Conservation (phyloP, 2,329 filamentous ascomycete species). For the Septoria petroselini region DNA sequence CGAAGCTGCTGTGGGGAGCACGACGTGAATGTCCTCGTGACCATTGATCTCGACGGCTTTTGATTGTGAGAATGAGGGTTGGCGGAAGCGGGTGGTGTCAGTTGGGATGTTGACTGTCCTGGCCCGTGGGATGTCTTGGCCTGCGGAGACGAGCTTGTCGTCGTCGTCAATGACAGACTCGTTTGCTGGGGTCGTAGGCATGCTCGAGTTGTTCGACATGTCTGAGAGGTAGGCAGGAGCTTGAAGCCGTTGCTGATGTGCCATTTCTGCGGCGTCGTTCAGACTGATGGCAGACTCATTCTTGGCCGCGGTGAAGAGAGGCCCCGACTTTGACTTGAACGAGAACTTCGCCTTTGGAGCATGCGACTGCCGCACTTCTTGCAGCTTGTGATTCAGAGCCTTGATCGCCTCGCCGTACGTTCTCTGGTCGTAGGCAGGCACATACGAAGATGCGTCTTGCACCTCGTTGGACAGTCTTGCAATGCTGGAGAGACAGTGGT, state of each 20-base stretch:
- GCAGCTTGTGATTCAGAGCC: slow-evolving; percentile 72
- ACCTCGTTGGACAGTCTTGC: slow-evolving; percentile 78
- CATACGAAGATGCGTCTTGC: slow-evolving; percentile 74
- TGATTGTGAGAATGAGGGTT: slow-evolving; percentile 57
- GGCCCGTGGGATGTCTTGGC: slow-evolving; percentile 39
- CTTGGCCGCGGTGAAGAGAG: slow-evolving; percentile 35
- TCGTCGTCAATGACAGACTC: slow-evolving; percentile 22
- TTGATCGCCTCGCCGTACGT: slow-evolving; percentile 84
- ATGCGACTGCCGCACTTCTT: slow-evolving; percentile 63
- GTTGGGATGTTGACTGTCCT: slow-evolving; percentile 50
- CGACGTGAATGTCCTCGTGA: slow-evolving; percentile 69
- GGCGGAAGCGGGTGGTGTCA: slow-evolving; percentile 36
- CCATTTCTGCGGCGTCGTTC: slow-evolving; percentile 55
- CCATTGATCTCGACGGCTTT: slow-evolving; percentile 60
- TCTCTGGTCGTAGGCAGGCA: slow-evolving; percentile 86
- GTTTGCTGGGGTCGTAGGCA: slow-evolving; percentile 40
- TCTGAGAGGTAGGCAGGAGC: slow-evolving; percentile 45
- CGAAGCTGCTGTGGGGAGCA: slow-evolving; percentile 68
- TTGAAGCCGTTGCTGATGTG: slow-evolving; percentile 45
- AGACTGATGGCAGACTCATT: slow-evolving; percentile 51
- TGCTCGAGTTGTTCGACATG: slow-evolving; percentile 41
- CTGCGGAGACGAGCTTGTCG: background rate
- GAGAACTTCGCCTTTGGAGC: slow-evolving; percentile 77
- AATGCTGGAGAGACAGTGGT: slow-evolving; percentile 76
- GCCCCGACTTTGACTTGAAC: slow-evolving; percentile 57